Evolutionary conservation across 2,329 filamentous ascomycete species (phyloP).

Genomic region (Trichophaea hybrida): DNA sequence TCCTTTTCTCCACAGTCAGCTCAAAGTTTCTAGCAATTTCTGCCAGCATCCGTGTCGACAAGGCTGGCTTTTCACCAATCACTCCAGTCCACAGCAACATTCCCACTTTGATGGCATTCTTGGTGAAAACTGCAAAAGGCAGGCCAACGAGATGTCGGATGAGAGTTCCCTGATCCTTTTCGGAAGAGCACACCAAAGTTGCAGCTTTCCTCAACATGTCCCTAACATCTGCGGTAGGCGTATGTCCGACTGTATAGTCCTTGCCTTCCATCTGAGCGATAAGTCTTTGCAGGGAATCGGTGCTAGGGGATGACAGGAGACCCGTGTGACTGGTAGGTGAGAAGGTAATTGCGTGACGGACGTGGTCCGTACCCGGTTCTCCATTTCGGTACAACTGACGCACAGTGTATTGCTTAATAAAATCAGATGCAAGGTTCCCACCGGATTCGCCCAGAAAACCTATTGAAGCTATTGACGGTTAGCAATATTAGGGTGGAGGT

Average conservation of each 20-base stretch:
- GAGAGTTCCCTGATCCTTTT: conserved; percentile 35
- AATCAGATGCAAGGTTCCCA: conserved; percentile 88
- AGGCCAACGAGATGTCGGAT: conserved; percentile 64
- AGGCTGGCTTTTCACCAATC: conserved; percentile 83
- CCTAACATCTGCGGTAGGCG: conserved; percentile 60
- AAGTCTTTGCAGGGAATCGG: conserved; percentile 37
- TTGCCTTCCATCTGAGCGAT: conserved; percentile 55
- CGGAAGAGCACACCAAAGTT: conserved; percentile 66
- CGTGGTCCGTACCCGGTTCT: conserved; percentile 41
- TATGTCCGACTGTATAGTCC: conserved; percentile 35
- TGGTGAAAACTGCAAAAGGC: conserved; percentile 84
- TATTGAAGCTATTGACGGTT: conserved; percentile 42
- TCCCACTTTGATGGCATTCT: conserved; percentile 87
- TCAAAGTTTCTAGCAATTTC: conserved; percentile 91
- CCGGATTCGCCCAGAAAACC: conserved; percentile 57
- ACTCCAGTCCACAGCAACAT: conserved; percentile 93
- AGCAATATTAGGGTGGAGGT: too few relatives aligned
- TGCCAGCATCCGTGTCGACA: conserved; percentile 71
- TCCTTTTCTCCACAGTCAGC: conserved; percentile 56
- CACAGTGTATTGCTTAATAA: conserved; percentile 92
- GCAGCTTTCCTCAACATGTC: conserved; percentile 74
- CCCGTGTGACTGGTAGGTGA: background rate
- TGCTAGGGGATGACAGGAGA: conserved; percentile 6
- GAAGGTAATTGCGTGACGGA: background rate
- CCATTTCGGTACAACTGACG: conserved; percentile 89